Conservation (phyloP, 2,329 filamentous ascomycete species). For the Aspergillus ibericus region DNA sequence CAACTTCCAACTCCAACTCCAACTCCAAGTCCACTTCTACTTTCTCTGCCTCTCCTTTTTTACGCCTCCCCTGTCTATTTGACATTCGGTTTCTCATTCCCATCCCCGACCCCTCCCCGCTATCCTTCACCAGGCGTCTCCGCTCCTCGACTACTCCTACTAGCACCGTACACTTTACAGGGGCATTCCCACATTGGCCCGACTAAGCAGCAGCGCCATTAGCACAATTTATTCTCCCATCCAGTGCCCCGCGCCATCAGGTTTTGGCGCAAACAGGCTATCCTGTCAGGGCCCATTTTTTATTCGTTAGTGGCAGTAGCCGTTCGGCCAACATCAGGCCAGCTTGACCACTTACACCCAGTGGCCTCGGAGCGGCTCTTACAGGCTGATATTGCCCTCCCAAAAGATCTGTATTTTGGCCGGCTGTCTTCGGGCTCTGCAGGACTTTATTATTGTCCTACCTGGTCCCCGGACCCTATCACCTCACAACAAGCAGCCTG, state of each 20-base stretch:
- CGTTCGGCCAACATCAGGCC: slow-evolving; percentile 20
- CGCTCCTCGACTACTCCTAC: not conserved
- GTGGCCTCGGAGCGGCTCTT: slow-evolving; percentile 12
- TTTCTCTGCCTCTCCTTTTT: not conserved
- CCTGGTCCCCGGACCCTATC: not conserved
- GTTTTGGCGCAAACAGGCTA: slow-evolving; percentile 27
- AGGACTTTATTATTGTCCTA: not conserved
- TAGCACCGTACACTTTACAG: not conserved
- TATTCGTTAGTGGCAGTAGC: slow-evolving; percentile 23
- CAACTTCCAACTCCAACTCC: slow-evolving; percentile 10
- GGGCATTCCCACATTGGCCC: not conserved
- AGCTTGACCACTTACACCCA: slow-evolving; percentile 17
- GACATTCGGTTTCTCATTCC: no score
- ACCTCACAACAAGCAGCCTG: slow-evolving; percentile 13
- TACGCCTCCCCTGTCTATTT: slow-evolving; percentile 1
- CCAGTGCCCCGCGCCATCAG: slow-evolving; percentile 18
- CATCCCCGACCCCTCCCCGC: not conserved
- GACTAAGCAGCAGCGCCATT: slow-evolving; percentile 8
- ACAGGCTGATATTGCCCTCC: slow-evolving; percentile 10
- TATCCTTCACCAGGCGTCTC: not conserved
- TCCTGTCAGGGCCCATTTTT: slow-evolving; percentile 23
- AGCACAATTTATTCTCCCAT: slow-evolving; percentile 17
- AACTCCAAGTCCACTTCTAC: no score
- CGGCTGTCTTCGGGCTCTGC: not conserved
- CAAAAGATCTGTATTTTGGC: slow-evolving; percentile 4